Conservation (phyloP, 2,329 filamentous ascomycete genomes). For the Coniochaeta ligniaria region DNA sequence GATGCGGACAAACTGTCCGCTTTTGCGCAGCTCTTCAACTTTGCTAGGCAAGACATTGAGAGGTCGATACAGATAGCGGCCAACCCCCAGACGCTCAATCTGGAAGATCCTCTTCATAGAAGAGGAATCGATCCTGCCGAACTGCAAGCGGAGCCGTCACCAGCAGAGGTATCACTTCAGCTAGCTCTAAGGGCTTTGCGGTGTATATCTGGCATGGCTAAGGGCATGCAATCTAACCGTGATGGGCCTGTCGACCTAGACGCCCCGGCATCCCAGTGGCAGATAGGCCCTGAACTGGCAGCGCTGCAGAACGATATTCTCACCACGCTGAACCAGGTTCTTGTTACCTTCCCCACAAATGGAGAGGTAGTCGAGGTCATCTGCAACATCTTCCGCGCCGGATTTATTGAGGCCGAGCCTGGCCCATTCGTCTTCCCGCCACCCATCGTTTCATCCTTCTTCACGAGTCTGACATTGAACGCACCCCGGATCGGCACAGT, state of each 20-base stretch:
- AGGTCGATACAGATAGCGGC: conserved; percentile 28
- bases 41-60: conserved; percentile 57
- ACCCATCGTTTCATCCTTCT: conserved; percentile 56
- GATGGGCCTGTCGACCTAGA: conserved; percentile 65
- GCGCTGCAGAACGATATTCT: conserved; percentile 39
- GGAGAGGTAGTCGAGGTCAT: conserved; percentile 65
- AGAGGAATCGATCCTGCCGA: conserved; percentile 7
- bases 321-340: conserved; percentile 37
- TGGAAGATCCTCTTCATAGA: conserved; percentile 11
- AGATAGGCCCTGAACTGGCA: conserved; percentile 13
- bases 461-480: conserved; percentile 50
- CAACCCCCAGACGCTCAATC: conserved; percentile 17
- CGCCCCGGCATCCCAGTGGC: conserved; percentile 12
- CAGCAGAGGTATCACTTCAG: conserved; percentile 37
- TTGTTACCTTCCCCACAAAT: conserved; percentile 45
- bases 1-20: conserved; percentile 45
- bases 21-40: conserved; percentile 50
- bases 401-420: conserved; percentile 66
- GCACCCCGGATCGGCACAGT: conserved; percentile 62
- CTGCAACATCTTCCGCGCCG: conserved; percentile 64
- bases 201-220: conserved; percentile 64
- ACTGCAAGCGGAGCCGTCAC: conserved; percentile 10
- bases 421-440: conserved; percentile 73
- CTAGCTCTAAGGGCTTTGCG: conserved; percentile 51
- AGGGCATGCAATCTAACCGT: conserved; percentile 61